These are phyloP conservation scores for Calonectria hongkongensis DNA, from an alignment of 2,329 filamentous ascomycete genomes.

Conservation along the genomic window DNA sequence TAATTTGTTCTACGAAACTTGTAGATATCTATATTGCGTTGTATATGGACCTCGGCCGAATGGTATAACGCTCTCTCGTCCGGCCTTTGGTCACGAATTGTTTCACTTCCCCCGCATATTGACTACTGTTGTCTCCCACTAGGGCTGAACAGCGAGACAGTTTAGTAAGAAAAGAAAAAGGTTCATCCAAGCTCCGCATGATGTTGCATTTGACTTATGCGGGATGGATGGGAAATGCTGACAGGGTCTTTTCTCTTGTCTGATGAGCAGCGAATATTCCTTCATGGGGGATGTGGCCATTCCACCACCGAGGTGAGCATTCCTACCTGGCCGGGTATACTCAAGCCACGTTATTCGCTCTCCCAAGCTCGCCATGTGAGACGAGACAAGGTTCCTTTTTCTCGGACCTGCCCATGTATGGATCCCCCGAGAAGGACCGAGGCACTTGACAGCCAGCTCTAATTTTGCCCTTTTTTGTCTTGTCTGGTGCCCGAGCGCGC, in stretches of 20 bases:
- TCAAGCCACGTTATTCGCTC: background rate
- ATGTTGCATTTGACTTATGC: background rate
- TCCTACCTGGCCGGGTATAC: background rate
- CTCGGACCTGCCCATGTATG: no score
- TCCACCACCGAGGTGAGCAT: background rate
- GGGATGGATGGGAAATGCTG: background rate
- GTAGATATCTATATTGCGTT: background rate
- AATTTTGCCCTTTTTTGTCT: background rate
- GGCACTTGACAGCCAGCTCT: no score
- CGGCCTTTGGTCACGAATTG: background rate
- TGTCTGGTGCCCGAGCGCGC: no score
- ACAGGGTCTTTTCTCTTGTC: background rate
- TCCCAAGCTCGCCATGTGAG: background rate
- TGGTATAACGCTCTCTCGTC: background rate
- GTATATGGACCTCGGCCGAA: background rate
- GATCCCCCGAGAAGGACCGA: constrained; percentile 6
- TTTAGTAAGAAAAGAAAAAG: background rate
- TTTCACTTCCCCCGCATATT: constrained; percentile 4
- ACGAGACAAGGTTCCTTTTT: background rate
- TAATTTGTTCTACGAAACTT: background rate
- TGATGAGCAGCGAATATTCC: background rate
- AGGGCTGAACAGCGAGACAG: background rate
- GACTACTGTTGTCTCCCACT: no score
- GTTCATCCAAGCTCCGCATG: background rate
- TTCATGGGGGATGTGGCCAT: background rate